Base-by-base conservation (phyloP, 75 land plant species). In the Picea sitchensis region DNA sequence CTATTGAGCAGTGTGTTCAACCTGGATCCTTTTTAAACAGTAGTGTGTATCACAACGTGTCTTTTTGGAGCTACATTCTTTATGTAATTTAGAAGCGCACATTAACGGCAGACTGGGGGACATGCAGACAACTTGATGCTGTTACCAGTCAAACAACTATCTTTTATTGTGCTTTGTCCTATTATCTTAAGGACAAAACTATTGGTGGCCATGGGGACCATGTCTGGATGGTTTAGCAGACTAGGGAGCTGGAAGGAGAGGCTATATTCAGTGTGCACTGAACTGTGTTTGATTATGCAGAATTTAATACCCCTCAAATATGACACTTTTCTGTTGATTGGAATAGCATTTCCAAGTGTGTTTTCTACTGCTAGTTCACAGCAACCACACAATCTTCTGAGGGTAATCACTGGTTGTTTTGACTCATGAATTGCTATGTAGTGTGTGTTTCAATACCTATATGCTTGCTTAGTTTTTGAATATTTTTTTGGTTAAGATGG, bases 261-360 rank as follows among this genome's bases (percentile, higher is more conserved):
- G 54, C 44, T 15, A 71, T 44, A 21, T 44, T 51, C 56, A 21
- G 44, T 44, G 54, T 44, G 21, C 74, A 47, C 12, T 44, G 11
- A 44, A 71, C 74, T 71, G 54, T 71, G 56, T 47, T 71, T 71
- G 74, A 71, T 44, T 69, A 69, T 69, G 73, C 73, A 69, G 73
- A 47, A 41, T 18, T 71, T 71, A 2, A 5, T 8, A 44, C 44
- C 26, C 26, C 54, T 41, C 44, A 23, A 71, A 20, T 20, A 21
- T 5, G 21, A 71, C 56, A 71, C n/a, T 41, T 71, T 41, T 71
- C 54, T 71, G 74, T 44, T 41, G 20, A 21, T 26, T 41, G 5
- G 51, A 9, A n/a, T 41, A n/a, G 1, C 44, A 8, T 20, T 71
- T 23, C 74, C 12, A 41, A 41, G 73, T 8, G 11, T 51, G 56